Percentiles rank a stretch among this genome's conserved stretches.
Conservation (phyloP, 345 rosid species). For the Adansonia digitata region DNA sequence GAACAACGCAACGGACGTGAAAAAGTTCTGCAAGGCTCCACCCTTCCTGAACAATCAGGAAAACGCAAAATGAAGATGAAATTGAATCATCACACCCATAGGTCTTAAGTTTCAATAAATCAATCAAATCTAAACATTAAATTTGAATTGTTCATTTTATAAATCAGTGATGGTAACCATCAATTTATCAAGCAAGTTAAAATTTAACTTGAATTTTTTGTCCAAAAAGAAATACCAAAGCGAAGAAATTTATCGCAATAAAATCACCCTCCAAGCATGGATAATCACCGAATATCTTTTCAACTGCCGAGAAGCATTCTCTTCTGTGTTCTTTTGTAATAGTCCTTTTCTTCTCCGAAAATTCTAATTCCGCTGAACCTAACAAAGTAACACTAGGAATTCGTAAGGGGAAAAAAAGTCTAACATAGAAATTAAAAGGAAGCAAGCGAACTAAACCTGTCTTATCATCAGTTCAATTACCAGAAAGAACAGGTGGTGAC, state of each 20-base stretch:
- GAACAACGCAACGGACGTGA: slow-evolving; percentile 58
- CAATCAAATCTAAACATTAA: neutral
- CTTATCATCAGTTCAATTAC: slow-evolving; percentile 13
- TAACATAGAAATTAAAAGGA: neutral
- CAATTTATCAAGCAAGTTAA: slow-evolving; percentile 8
- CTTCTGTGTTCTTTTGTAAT: slow-evolving; percentile 49
- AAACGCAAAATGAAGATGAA: slow-evolving; percentile 11
- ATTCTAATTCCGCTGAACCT: slow-evolving; percentile 30
- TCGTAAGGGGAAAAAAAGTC: neutral
- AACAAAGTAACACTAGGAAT: slow-evolving; percentile 3
- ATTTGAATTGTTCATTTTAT: neutral
- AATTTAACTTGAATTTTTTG: neutral
- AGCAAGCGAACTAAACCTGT: slow-evolving; percentile 34
- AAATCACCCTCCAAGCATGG: slow-evolving; percentile 54
- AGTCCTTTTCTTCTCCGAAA: slow-evolving; percentile 34
- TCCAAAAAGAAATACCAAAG: slow-evolving; percentile 48
- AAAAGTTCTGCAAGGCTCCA: slow-evolving; percentile 93
- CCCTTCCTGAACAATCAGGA: slow-evolving; percentile 58
- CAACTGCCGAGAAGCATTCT: slow-evolving; percentile 53
- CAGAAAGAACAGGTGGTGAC: slow-evolving; percentile 69
- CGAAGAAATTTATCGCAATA: slow-evolving; percentile 77
- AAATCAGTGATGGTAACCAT: neutral
- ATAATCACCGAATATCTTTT: slow-evolving; percentile 47
- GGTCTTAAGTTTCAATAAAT: neutral
- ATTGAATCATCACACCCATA: neutral